Percentiles rank a stretch among this genome's conserved stretches.
Evolutionary conservation across 495 filamentous ascomycete species (phyloP).

Genomic region (Aspergillus affinis): DNA sequence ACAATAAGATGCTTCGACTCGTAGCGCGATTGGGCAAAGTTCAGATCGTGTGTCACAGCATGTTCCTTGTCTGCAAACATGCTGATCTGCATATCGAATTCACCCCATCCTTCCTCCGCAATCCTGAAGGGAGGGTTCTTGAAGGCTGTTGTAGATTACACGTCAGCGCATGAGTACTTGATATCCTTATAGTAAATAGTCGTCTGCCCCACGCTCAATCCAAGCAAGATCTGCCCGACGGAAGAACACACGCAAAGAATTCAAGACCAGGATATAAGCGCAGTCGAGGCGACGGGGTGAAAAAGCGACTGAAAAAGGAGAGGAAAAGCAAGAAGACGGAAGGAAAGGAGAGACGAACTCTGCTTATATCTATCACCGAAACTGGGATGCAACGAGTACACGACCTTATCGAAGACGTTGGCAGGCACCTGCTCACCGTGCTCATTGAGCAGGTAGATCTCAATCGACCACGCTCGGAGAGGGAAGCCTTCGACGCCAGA

Average conservation of each 20-base stretch:
- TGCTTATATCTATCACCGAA: conserved; percentile 79
- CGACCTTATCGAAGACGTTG: conserved; percentile 83
- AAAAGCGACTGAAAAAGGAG: background rate
- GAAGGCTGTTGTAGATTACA: conserved; percentile 54
- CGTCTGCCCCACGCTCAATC: background rate
- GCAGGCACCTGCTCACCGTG: conserved; percentile 69
- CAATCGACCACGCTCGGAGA: conserved; percentile 71
- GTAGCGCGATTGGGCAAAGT: conserved; percentile 80
- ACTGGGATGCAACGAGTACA: conserved; percentile 89
- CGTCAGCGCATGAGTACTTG: background rate
- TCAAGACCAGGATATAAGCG: no score
- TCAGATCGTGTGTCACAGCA: conserved; percentile 80
- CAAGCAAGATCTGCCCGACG: background rate
- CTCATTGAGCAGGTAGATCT: conserved; percentile 60
- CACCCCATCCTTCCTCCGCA: conserved; percentile 94
- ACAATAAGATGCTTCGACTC: conserved; percentile 79
- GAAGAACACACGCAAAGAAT: background rate
- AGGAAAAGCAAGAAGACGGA: no score
- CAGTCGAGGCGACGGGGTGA: background rate
- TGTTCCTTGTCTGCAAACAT: conserved; percentile 82
- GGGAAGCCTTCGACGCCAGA: conserved; percentile 84
- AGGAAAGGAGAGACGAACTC: conserved; percentile 53
- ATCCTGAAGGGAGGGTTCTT: conserved; percentile 85
- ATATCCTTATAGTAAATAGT: background rate
- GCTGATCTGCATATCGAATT: conserved; percentile 93